A percentile compares a stretch with the other conserved stretches of the same genome.
Evolutionary conservation across 768 basidiomycete genomes (phyloP).

Genomic region (Gelatoporia subvermispora): DNA sequence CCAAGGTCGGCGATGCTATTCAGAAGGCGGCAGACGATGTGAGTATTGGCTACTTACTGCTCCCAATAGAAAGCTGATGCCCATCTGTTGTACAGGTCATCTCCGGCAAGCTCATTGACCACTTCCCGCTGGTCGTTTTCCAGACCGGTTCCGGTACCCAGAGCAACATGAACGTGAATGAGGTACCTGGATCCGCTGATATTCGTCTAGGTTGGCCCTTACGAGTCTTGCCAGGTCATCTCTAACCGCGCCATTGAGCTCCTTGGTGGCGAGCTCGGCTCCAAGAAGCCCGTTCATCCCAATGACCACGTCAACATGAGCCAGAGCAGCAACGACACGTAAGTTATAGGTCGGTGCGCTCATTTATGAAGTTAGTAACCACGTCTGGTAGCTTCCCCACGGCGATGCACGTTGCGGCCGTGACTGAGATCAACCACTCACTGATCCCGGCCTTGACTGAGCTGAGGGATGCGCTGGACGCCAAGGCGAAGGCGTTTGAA

Average conservation of each 20-base stretch:
- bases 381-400: conserved; percentile 78
- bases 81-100: conserved; percentile 65
- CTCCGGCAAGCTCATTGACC: conserved; percentile 87
- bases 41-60: neutral
- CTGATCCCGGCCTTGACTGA: conserved; percentile 84
- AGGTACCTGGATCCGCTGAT: conserved; percentile 43
- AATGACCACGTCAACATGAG: conserved; percentile 99
- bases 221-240: conserved; percentile 60
- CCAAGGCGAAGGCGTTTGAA: conserved; percentile 79
- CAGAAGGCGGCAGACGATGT: conserved; percentile 93
- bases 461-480: conserved; percentile 78
- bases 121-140: conserved; percentile 98
- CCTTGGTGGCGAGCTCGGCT: conserved; percentile 91
- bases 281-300: conserved; percentile 96
- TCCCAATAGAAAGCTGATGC: neutral
- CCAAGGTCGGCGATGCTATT: conserved; percentile 83
- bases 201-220: neutral
- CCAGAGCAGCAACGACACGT: conserved; percentile 99
- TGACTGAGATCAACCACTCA: conserved; percentile 74
- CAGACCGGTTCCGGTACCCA: conserved; percentile 99
- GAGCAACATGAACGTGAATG: conserved; percentile 98
- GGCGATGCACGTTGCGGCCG: conserved; percentile 97
- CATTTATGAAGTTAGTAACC: neutral
- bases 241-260: conserved; percentile 98
- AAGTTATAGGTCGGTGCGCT: conserved; percentile 25